Percentiles rank a stretch among this genome's conserved stretches.
phyloP scores from a whole-genome alignment of 192 early-diverging fungal genomes.

The Backusella liffmaniae region DNA sequence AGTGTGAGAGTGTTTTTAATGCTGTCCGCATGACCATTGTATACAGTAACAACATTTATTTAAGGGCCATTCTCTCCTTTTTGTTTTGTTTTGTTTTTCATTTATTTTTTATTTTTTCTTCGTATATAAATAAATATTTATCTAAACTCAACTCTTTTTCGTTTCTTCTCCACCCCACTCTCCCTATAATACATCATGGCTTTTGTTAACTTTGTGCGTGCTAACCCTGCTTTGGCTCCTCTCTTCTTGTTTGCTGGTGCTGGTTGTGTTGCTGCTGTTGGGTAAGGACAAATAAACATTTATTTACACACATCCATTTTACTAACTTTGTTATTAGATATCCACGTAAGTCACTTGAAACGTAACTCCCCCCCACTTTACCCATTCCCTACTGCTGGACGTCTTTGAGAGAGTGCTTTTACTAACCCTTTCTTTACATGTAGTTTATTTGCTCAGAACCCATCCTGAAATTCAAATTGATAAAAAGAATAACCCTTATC shows the following conservation, averaged over 20 bases:
- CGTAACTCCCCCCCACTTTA: neutral
- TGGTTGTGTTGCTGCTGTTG: constrained; percentile 27
- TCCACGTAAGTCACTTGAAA: constrained; percentile 15
- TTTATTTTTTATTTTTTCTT: neutral
- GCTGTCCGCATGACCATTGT: neutral
- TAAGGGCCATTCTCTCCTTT: neutral
- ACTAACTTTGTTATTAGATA: constrained; percentile 3
- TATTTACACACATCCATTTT: neutral
- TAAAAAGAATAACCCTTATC: constrained; percentile 24
- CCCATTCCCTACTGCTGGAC: neutral
- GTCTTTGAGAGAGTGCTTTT: neutral
- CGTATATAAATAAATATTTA: neutral
- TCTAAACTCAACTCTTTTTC: neutral
- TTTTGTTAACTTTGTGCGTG: constrained; percentile 20
- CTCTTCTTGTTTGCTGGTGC: constrained; percentile 30
- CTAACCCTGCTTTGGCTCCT: constrained; percentile 32
- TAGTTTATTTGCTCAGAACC: constrained; percentile 11
- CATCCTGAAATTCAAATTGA: constrained; percentile 21
- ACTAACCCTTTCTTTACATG: neutral
- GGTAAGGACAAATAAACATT: constrained; percentile 2
- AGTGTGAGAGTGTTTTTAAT: constrained; percentile 10
- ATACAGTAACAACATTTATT: neutral
- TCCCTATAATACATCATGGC: constrained; percentile 16
- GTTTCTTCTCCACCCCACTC: constrained; percentile 3
- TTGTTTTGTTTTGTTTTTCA: neutral